phyloP scores from a whole-genome alignment of 2,329 filamentous ascomycete genomes.

The Trichoderma cornu-damae region DNA sequence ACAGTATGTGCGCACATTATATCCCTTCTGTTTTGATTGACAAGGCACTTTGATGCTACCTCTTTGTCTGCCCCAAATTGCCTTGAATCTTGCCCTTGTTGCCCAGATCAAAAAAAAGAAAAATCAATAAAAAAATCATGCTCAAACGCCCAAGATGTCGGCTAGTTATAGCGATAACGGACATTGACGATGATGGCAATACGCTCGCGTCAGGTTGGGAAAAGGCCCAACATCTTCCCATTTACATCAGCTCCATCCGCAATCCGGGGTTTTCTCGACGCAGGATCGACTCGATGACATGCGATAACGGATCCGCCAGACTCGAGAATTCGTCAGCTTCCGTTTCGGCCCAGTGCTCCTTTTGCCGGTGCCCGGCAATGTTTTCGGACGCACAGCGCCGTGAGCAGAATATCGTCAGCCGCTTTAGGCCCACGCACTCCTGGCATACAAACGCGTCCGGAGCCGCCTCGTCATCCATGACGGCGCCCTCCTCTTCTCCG shows the following conservation, averaged over 20 bases:
- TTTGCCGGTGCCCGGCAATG: conserved; percentile 37
- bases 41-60: too few species aligned
- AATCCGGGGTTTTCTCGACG: conserved; percentile 33
- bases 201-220: not conserved
- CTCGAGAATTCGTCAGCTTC: conserved; percentile 23
- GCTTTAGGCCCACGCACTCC: conserved; percentile 37
- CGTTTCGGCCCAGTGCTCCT: conserved; percentile 29
- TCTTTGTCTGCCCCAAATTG: too few species aligned
- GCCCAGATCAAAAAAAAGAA: too few species aligned
- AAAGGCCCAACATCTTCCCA: not conserved
- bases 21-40: too few species aligned
- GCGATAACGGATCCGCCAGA: conserved; percentile 24
- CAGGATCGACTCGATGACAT: conserved; percentile 28
- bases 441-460: conserved; percentile 36
- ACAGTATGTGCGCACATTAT: too few species aligned
- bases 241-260: conserved; percentile 25
- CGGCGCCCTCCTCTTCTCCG: conserved; percentile 34
- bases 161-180: too few species aligned
- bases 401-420: conserved; percentile 40
- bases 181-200: not conserved
- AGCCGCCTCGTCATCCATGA: conserved; percentile 36
- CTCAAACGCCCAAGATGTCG: not conserved
- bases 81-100: too few species aligned
- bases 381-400: conserved; percentile 39
- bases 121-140: not conserved